A percentile compares a stretch with the other conserved stretches of the same genome.
Conservation (phyloP, 176 grass and related monocot genomes). For the Calamus simplicifolius region DNA sequence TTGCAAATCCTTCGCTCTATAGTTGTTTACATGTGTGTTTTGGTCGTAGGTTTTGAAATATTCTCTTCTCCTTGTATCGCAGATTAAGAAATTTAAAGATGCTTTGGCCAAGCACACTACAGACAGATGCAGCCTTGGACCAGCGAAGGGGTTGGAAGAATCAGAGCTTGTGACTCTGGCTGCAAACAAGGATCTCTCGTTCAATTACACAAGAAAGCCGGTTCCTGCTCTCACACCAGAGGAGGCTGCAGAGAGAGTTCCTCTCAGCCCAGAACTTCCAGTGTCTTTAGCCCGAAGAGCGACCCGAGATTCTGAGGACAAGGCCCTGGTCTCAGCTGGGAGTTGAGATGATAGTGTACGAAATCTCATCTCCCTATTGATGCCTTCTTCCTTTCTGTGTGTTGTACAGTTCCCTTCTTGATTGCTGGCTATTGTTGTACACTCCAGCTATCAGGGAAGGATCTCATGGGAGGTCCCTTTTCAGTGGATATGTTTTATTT, state of each 20-base stretch:
- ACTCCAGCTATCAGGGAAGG: too few species aligned
- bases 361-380: constrained; percentile 17
- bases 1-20: too few species aligned
- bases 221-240: constrained; percentile 17
- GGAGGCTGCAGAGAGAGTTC: constrained; percentile 13
- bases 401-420: too few species aligned
- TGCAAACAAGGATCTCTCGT: constrained; percentile 75
- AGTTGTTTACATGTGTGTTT: too few species aligned
- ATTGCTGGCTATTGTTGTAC: too few species aligned
- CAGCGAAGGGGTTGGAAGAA: constrained; percentile 67
- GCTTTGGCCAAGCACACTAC: constrained; percentile 86
- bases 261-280: constrained; percentile 24
- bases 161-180: constrained; percentile 63
- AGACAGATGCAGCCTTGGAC: constrained; percentile 69
- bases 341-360: constrained; percentile 36
- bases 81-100: constrained; percentile 97
- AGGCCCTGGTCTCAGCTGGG: constrained; percentile 45
- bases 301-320: constrained; percentile 34
- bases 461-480: too few species aligned
- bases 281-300: constrained; percentile 1
- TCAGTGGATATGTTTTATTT: too few species aligned
- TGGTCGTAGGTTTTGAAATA: too few species aligned
- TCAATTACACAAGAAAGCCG: constrained; percentile 54
- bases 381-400: neutral
- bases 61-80: constrained; percentile 6